Conservation (phyloP, 208 protist genomes). For the Polymyxa betae region DNA sequence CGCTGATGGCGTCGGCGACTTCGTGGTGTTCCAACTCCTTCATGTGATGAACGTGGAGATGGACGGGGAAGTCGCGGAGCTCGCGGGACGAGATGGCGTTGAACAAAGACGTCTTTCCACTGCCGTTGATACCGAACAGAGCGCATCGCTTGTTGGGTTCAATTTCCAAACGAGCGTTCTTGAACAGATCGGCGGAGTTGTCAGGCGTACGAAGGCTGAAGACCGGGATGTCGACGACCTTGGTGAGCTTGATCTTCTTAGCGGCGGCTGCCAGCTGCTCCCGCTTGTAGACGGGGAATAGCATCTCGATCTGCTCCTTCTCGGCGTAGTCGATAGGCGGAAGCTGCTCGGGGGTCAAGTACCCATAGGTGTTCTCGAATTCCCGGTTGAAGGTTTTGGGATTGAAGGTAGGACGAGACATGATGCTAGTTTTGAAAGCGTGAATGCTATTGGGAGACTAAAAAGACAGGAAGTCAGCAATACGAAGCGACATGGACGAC, state of each 20-base stretch:
- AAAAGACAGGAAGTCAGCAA: not conserved
- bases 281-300: slow-evolving; percentile 48
- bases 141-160: slow-evolving; percentile 56
- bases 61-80: slow-evolving; percentile 48
- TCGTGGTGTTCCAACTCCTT: slow-evolving; percentile 56
- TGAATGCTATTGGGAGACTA: not conserved
- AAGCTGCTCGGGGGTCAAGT: not conserved
- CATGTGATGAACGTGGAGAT: slow-evolving; percentile 54
- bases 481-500: not conserved
- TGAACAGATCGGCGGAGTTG: slow-evolving; percentile 55
- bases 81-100: slow-evolving; percentile 49
- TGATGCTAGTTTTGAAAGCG: not conserved
- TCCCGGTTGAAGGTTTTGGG: slow-evolving; percentile 22
- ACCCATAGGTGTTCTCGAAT: slow-evolving; percentile 34
- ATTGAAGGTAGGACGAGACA: not conserved
- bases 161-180: slow-evolving; percentile 52
- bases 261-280: slow-evolving; percentile 29
- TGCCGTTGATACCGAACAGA: slow-evolving; percentile 59
- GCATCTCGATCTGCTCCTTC: slow-evolving; percentile 46
- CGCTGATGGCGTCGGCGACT: slow-evolving; percentile 4
- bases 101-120: slow-evolving; percentile 60
- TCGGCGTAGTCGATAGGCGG: slow-evolving; percentile 2
- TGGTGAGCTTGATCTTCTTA: slow-evolving; percentile 43
- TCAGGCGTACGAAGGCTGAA: slow-evolving; percentile 60
- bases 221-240: slow-evolving; percentile 46